These are phyloP conservation scores for Fusarium miscanthi DNA, from an alignment of 2,329 filamentous ascomycete species.

Conservation along the genomic window DNA sequence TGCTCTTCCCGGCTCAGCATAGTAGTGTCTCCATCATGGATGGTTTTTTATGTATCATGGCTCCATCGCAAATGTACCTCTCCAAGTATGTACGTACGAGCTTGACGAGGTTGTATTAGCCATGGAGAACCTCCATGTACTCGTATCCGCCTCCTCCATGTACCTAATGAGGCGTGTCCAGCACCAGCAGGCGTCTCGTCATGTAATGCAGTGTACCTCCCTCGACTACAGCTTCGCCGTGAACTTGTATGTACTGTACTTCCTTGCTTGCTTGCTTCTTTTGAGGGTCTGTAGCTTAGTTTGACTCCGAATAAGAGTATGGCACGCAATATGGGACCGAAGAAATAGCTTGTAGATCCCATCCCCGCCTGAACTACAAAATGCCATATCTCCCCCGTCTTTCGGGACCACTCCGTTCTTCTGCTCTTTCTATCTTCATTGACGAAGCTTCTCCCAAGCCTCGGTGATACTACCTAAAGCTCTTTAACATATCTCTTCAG, in stretches of 20 bases:
- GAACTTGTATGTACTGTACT: slow-evolving; percentile 6
- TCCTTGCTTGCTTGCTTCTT: slow-evolving; percentile 10
- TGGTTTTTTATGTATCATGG: slow-evolving; percentile 35
- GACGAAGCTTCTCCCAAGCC: slow-evolving; percentile 24
- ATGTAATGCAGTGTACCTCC: slow-evolving; percentile 37
- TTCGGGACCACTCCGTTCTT: slow-evolving; percentile 24
- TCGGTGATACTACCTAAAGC: slow-evolving; percentile 13
- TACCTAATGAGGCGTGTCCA: slow-evolving; percentile 25
- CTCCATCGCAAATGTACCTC: slow-evolving; percentile 28
- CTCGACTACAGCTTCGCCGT: slow-evolving; percentile 33
- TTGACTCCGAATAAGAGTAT: slow-evolving; percentile 23
- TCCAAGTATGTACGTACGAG: slow-evolving; percentile 6
- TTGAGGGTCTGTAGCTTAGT: slow-evolving; percentile 34
- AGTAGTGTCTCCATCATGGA: slow-evolving; percentile 36
- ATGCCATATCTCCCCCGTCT: slow-evolving; percentile 40
- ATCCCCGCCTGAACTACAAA: slow-evolving; percentile 43
- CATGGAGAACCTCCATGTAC: slow-evolving; percentile 34
- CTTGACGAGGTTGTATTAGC: slow-evolving; percentile 37
- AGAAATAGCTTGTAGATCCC: slow-evolving; percentile 38
- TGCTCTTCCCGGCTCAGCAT: slow-evolving; percentile 29
- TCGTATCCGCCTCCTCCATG: slow-evolving; percentile 31
- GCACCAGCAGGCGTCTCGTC: slow-evolving; percentile 21
- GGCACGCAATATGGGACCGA: slow-evolving; percentile 29
- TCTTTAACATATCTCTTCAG: slow-evolving; percentile 1
- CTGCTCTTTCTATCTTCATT: slow-evolving; percentile 31